Base-by-base conservation (phyloP, 73 alveolate species). In the Paramecium octaurelia region DNA sequence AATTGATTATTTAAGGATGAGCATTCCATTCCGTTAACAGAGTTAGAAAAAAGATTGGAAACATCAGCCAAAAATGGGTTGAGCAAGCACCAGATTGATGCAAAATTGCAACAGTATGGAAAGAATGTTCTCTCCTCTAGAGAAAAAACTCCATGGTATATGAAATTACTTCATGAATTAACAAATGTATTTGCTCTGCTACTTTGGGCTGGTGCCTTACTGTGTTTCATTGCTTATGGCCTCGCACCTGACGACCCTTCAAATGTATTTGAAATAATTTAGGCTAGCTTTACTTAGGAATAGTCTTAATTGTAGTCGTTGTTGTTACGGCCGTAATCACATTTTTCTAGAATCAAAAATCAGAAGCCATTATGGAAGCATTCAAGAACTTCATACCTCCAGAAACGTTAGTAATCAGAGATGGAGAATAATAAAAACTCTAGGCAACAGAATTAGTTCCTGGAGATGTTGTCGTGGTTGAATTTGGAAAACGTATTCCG, bases 281-380 rank as follows among this genome's bases (percentile, higher is more conserved):
- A 36, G 16, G 36, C 0, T 73, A 96, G 87, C 70, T 97, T 87
- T 97, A 97, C 89, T 92, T 97, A 42, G 99, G 98, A 38, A 88
- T 96, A 12, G 99, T 97, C 29, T 91, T 97, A 44, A 93, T 95
- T 16, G 88, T 95, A 21, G 98, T 97, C n/a, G 96, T 97, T 38
- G 57, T 96, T 86, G 70, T 97, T 44, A 96, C 98, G 0, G 98
- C 97, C 0, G 89, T 92, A 6, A 92, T 97, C 89, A 92, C 97
- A 4, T 97, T 88, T 90, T 50, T 92, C n/a, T 96, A 97, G 92
- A 92, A 96, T 50, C 92, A 96, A 44, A 96, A 97, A 80, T 92
- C 98, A 58, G 97, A 96, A 35, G 99, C 98, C 48, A 95, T 97
- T 20, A 97, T 97, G 99, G 98, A 97, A 40, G 93, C 97, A 14